Evolutionary conservation across 2,329 filamentous ascomycete species (phyloP), one percentile per base, ranked within the genome.

Genomic region (Neonectria magnoliae): DNA sequence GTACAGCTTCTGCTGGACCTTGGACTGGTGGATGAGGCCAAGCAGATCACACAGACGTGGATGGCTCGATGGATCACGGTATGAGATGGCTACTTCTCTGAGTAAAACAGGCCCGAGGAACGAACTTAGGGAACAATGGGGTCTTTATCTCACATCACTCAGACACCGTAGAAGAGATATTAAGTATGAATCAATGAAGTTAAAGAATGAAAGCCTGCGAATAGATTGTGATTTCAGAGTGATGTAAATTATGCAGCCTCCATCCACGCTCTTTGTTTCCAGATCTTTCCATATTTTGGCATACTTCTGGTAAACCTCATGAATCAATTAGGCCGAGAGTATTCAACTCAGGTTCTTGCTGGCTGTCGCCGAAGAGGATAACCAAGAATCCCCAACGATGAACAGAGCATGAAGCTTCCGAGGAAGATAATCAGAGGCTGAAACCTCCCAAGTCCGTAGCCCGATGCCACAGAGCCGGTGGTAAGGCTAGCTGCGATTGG

Each of bases 1-100:
- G 80, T 83, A 1, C 87, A 89, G 72, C 60, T 89, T 62, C 71
- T 89, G 69, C 74, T 87, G 50, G 82, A 83, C 36, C 61, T 88
- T 73, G 87, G 87, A 0, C 70, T 89, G 22, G 86, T 89, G 1
- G 87, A 89, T 74, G 88, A 90, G 75, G 87, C 87, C 0, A 89
- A 89, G 77, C 71, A 82, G 64, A 76, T 88, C 25, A 83, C 84
- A 0, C 75, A 85, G 18, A 82, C 81, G 3, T 89, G 87, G 87
- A 89, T 89, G 87, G 86, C 84, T 2, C 79, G 86, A 48, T 89
- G 86, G 86, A 87, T 77, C 27, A 54, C 54, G 14, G 29, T 60
- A 14, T 60, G 25, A 47, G 11, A 18, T 1, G 13, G 4, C n/a
- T 1, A 45, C n/a, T 25, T 45, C 7, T 25, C 2, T 10, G 29